Conservation (phyloP, 805 yeast genomes). For the Monosporozyma servazzii region DNA sequence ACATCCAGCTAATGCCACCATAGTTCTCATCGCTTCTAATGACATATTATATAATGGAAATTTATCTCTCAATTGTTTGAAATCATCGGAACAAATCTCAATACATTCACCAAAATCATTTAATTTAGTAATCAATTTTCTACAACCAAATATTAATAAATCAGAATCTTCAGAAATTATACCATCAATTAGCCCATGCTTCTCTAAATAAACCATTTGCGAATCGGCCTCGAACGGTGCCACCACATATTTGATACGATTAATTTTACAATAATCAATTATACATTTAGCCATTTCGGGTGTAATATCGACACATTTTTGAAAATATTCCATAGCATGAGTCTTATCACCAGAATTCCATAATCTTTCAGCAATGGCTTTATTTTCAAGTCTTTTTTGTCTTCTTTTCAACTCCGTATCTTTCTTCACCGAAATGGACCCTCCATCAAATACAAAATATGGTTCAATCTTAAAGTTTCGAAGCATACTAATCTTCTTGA, state of each 20-base stretch:
- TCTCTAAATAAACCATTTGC: constrained; percentile 86
- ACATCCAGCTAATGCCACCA: constrained; percentile 92
- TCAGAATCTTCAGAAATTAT: constrained; percentile 94
- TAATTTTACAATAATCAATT: constrained; percentile 56
- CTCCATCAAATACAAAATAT: constrained; percentile 90
- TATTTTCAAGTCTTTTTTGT: constrained; percentile 47
- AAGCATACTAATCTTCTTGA: constrained; percentile 59
- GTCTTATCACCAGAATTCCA: constrained; percentile 44
- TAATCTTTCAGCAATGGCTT: constrained; percentile 44
- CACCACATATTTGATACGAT: constrained; percentile 61
- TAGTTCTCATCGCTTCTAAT: constrained; percentile 52
- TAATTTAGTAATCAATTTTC: constrained; percentile 65
- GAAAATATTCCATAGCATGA: constrained; percentile 58
- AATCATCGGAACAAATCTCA: constrained; percentile 52
- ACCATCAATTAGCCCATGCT: constrained; percentile 65
- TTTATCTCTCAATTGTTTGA: constrained; percentile 36
- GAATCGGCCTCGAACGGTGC: constrained; percentile 99
- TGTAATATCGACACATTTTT: constrained; percentile 77
- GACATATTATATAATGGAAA: constrained; percentile 44
- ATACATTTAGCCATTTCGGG: constrained; percentile 85
- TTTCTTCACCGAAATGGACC: constrained; percentile 67
- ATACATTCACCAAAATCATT: constrained; percentile 63
- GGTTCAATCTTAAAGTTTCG: constrained; percentile 62
- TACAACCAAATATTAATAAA: constrained; percentile 79
- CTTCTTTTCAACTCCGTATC: constrained; percentile 62